Percentiles rank a stretch among this genome's conserved stretches.
These are phyloP conservation scores for Xylariaceae sp. DNA, from an alignment of 2,329 filamentous ascomycete species.

Conservation along the genomic window DNA sequence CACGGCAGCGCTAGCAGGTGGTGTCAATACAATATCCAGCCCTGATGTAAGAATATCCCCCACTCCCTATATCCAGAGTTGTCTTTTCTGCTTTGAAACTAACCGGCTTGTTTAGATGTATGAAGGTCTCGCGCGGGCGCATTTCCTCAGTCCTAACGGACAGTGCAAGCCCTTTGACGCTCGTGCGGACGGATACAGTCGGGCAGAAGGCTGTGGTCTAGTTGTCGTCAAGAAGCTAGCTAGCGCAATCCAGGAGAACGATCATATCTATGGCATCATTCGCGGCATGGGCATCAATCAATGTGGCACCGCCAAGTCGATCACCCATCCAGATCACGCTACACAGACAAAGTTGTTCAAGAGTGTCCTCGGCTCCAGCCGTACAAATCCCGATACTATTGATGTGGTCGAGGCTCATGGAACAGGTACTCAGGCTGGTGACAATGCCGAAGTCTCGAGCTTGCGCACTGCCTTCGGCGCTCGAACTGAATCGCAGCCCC, in stretches of 20 bases:
- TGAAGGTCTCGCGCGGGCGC: constrained; percentile 15
- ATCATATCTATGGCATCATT: constrained; percentile 16
- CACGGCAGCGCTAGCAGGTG: constrained; percentile 18
- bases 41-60: constrained; percentile 19
- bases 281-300: constrained; percentile 16
- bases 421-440: constrained; percentile 63
- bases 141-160: constrained; percentile 13
- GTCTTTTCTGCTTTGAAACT: not conserved
- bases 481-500: constrained; percentile 47
- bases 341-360: constrained; percentile 38
- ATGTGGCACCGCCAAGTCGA: constrained; percentile 18
- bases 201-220: constrained; percentile 10
- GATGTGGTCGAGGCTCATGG: constrained; percentile 64
- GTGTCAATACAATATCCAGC: constrained; percentile 19
- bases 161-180: constrained; percentile 12
- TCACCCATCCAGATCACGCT: constrained; percentile 20
- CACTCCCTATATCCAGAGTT: not conserved
- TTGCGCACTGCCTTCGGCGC: constrained; percentile 9
- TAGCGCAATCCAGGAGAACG: constrained; percentile 13
- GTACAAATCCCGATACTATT: constrained; percentile 54
- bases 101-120: constrained; percentile 13
- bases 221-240: constrained; percentile 12
- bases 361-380: constrained; percentile 51
- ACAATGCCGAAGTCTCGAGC: constrained; percentile 52
- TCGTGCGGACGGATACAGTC: constrained; percentile 8